These are phyloP conservation scores for Fragosphaeria purpurea DNA, from an alignment of 2,329 filamentous ascomycete species.

Conservation along the genomic window DNA sequence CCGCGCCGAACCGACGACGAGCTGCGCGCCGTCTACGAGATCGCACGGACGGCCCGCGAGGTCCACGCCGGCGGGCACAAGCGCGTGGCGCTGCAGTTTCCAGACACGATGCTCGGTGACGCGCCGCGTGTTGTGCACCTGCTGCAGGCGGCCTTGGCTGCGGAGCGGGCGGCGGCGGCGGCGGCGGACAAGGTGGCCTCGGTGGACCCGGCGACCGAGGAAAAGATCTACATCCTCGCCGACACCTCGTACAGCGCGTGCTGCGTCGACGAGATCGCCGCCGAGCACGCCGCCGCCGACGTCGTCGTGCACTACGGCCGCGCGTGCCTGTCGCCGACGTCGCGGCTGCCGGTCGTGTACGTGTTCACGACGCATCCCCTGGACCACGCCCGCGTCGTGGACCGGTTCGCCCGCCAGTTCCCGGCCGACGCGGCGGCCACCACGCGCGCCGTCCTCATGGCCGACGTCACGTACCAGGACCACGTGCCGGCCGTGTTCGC, in stretches of 20 bases:
- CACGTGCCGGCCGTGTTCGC: conserved; percentile 54
- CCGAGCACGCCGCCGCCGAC: conserved; percentile 84
- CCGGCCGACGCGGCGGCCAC: conserved; percentile 39
- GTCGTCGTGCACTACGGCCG: conserved; percentile 91
- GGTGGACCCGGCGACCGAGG: conserved; percentile 4
- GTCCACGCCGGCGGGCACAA: conserved; percentile 62
- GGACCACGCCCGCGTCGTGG: conserved; percentile 45
- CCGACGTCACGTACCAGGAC: conserved; percentile 76
- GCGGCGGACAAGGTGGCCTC: not conserved
- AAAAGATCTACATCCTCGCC: conserved; percentile 68
- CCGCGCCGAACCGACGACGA: conserved; percentile 50
- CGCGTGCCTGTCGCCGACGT: conserved; percentile 83
- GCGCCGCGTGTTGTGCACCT: conserved; percentile 68
- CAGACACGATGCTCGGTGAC: conserved; percentile 83
- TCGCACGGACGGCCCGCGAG: conserved; percentile 66
- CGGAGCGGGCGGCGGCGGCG: conserved; percentile 2
- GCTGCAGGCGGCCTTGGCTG: conserved; percentile 31
- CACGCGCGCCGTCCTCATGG: conserved; percentile 69
- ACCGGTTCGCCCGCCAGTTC: conserved; percentile 61
- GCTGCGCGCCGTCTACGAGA: conserved; percentile 71
- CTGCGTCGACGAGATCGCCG: conserved; percentile 93
- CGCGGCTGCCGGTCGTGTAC: conserved; percentile 77
- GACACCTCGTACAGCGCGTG: conserved; percentile 97
- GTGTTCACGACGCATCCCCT: conserved; percentile 73
- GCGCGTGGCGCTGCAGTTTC: conserved; percentile 86